phyloP scores from a whole-genome alignment of 768 basidiomycete genomes.

The Trametes cinnabarina region DNA sequence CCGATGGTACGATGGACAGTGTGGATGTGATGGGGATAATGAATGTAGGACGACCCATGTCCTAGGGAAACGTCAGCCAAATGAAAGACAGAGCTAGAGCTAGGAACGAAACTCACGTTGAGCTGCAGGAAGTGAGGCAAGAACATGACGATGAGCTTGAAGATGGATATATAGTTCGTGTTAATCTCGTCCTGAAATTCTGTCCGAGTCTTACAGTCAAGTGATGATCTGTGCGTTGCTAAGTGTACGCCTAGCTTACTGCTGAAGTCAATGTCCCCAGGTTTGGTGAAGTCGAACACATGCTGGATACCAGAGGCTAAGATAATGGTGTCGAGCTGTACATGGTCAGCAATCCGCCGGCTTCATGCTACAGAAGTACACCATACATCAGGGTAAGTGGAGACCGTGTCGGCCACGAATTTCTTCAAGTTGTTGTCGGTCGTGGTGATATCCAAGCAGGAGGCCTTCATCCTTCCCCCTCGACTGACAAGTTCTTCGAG shows the following conservation, averaged over 20 bases:
- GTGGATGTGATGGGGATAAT: conserved; percentile 53
- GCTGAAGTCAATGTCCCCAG: conserved; percentile 41
- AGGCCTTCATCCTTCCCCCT: conserved; percentile 37
- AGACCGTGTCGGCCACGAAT: conserved; percentile 40
- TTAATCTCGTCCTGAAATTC: conserved; percentile 47
- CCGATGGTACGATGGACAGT: conserved; percentile 45
- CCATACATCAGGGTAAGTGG: conserved; percentile 48
- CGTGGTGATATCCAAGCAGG: conserved; percentile 44
- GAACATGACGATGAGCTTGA: conserved; percentile 48
- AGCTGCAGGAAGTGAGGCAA: conserved; percentile 55
- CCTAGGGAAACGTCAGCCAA: conserved; percentile 28
- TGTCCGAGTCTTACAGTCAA: no score
- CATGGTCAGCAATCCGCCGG: not conserved
- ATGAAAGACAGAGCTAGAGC: not conserved
- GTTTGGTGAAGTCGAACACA: conserved; percentile 43
- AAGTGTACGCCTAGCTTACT: conserved; percentile 37
- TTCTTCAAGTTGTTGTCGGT: conserved; percentile 39
- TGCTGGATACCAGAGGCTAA: conserved; percentile 55
- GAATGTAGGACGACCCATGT: conserved; percentile 45
- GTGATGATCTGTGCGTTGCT: no score
- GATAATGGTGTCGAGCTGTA: conserved; percentile 54
- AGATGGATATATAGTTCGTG: conserved; percentile 52
- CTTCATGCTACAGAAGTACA: not conserved
- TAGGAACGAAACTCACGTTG: conserved; percentile 36
- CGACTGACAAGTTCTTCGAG: conserved; percentile 45